These are phyloP conservation scores for Exidia glandulosa DNA, from an alignment of 768 basidiomycete species.

Conservation along the genomic window DNA sequence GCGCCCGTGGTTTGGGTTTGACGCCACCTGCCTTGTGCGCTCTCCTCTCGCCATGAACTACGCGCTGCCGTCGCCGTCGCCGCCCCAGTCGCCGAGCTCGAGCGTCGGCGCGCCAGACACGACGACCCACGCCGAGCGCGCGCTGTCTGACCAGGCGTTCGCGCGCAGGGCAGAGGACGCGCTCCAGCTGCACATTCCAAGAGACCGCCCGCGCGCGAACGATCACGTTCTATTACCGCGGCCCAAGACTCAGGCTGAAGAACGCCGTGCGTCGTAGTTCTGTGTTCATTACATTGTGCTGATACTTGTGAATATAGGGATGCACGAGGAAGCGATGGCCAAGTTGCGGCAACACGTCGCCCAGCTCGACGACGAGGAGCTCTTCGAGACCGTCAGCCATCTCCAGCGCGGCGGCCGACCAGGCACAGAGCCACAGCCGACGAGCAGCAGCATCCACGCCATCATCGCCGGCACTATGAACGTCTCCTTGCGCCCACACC, in stretches of 20 bases:
- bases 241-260: background rate
- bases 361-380: slow-evolving; percentile 6
- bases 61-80: background rate
- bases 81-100: background rate
- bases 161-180: background rate
- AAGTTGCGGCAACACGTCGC: slow-evolving; percentile 3
- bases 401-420: background rate
- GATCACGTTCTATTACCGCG: background rate
- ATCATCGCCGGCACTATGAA: background rate
- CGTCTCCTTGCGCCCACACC: background rate
- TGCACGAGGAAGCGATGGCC: slow-evolving; percentile 5
- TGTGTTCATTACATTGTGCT: background rate
- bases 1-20: no score
- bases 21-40: no score
- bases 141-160: background rate
- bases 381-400: slow-evolving; percentile 4
- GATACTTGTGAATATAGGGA: background rate
- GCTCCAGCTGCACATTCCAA: background rate
- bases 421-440: background rate
- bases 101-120: background rate
- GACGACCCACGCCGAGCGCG: background rate
- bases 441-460: background rate
- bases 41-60: background rate
- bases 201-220: background rate
- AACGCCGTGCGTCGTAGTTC: background rate